Evolutionary conservation across 2,329 filamentous ascomycete genomes (phyloP).

Genomic region (Macrophomina phaseolina): DNA sequence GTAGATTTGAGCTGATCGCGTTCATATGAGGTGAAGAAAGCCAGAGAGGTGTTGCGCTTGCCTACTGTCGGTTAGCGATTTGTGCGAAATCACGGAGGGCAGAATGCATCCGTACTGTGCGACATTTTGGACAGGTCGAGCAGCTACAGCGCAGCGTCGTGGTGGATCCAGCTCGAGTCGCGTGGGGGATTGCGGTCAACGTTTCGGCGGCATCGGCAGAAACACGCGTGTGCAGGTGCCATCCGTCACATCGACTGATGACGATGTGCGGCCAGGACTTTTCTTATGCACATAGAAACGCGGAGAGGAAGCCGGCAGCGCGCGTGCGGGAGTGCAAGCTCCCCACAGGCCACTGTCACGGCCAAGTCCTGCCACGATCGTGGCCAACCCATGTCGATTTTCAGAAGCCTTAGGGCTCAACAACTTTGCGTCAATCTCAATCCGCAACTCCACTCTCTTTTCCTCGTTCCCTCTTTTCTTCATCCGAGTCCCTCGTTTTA

Average conservation of each 20-base stretch:
- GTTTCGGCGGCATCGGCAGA: not conserved
- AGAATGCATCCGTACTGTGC: conserved; percentile 52
- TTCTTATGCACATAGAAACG: not conserved
- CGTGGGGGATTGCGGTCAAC: not conserved
- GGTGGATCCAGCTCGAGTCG: not conserved
- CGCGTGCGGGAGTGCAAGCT: conserved; percentile 22
- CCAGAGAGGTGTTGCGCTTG: conserved; percentile 89
- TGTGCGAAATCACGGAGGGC: not conserved
- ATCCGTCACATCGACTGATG: conserved; percentile 9
- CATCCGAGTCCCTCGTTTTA: not conserved
- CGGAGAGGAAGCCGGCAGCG: conserved; percentile 13
- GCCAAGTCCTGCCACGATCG: conserved; percentile 6
- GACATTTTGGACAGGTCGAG: conserved; percentile 44
- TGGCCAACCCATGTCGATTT: not conserved
- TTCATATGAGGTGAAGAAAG: conserved; percentile 94
- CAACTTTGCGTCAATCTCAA: conserved; percentile 11
- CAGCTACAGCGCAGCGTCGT: not conserved
- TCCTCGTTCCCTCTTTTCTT: not conserved
- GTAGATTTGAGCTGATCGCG: conserved; percentile 78
- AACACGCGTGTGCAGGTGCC: not conserved
- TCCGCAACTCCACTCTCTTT: conserved; percentile 7
- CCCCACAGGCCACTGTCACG: conserved; percentile 16
- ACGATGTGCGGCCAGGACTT: conserved; percentile 21
- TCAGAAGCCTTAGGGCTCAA: conserved; percentile 20
- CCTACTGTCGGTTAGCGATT: conserved; percentile 29